A percentile compares a stretch with the other conserved stretches of the same genome.
Conservation (phyloP, 768 basidiomycete genomes). For the Lentinula detonsa region DNA sequence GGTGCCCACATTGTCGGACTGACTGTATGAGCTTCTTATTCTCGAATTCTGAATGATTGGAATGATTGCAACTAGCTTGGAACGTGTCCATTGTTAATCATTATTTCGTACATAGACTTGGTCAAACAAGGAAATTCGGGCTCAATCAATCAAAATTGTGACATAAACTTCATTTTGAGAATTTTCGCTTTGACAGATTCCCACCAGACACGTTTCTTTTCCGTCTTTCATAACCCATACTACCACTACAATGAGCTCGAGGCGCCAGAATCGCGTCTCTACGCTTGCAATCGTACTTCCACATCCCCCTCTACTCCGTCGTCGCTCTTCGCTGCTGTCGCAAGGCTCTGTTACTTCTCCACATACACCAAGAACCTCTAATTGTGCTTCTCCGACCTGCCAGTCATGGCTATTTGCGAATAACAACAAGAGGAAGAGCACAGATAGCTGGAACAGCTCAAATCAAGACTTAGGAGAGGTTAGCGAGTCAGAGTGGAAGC, state of each 20-base stretch:
- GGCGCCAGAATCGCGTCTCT: conserved; percentile 45
- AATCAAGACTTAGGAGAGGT: conserved; percentile 61
- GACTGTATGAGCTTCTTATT: background rate
- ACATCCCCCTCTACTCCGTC: conserved; percentile 46
- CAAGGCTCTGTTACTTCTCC: conserved; percentile 38
- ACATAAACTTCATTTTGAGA: background rate
- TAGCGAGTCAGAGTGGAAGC: conserved; percentile 65
- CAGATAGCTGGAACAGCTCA: conserved; percentile 83
- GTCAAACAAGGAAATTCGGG: background rate
- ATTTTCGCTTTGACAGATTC: background rate
- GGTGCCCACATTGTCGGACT: background rate
- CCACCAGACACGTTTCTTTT: background rate
- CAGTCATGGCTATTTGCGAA: conserved; percentile 47
- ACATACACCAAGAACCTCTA: conserved; percentile 46
- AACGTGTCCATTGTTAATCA: background rate
- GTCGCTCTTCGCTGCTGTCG: conserved; percentile 46
- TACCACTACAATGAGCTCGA: conserved; percentile 36
- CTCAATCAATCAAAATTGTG: background rate
- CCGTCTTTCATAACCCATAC: background rate
- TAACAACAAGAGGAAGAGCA: conserved; percentile 57
- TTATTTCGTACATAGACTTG: conserved; percentile 3
- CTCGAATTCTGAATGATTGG: background rate
- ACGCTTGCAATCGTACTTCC: conserved; percentile 59
- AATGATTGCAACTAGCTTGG: background rate
- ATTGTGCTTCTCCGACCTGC: conserved; percentile 47